Evolutionary conservation across 2,329 filamentous ascomycete species (phyloP).

Genomic region (Dothistroma septosporum): DNA sequence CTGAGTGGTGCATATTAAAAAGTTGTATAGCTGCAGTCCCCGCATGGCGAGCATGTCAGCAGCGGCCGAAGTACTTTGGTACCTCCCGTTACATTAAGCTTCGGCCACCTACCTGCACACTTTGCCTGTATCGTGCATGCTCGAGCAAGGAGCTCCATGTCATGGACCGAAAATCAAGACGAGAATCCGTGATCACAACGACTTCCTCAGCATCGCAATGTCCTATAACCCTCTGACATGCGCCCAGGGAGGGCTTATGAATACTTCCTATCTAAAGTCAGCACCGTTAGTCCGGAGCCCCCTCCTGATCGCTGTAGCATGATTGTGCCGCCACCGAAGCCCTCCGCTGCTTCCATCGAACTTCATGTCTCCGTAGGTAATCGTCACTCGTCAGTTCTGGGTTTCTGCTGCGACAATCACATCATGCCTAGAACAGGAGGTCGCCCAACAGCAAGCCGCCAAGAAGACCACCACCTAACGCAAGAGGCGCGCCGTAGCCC

Average conservation of each 20-base stretch:
- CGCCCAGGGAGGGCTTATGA: too few species aligned
- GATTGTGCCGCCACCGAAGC: too few species aligned
- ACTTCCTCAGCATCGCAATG: too few species aligned
- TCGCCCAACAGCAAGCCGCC: conserved; percentile 48
- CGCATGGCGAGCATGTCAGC: neutral
- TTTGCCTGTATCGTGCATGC: neutral
- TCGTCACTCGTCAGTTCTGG: neutral
- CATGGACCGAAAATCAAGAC: neutral
- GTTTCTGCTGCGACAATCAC: neutral
- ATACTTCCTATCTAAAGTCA: too few species aligned
- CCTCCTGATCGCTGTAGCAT: too few species aligned
- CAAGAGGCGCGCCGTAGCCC: conserved; percentile 43
- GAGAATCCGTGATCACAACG: neutral
- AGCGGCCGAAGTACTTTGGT: neutral
- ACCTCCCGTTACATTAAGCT: neutral
- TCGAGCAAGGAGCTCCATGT: neutral
- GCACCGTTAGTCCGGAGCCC: too few species aligned
- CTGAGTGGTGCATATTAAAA: neutral
- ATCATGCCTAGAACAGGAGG: conserved; percentile 29
- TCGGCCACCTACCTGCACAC: neutral
- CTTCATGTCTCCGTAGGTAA: neutral
- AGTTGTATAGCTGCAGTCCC: neutral
- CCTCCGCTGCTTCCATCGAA: too few species aligned
- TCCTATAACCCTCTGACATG: too few species aligned
- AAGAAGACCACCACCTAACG: conserved; percentile 44